These are phyloP conservation scores for Ascochyta fabae DNA, from an alignment of 2,329 filamentous ascomycete genomes.

Conservation along the genomic window DNA sequence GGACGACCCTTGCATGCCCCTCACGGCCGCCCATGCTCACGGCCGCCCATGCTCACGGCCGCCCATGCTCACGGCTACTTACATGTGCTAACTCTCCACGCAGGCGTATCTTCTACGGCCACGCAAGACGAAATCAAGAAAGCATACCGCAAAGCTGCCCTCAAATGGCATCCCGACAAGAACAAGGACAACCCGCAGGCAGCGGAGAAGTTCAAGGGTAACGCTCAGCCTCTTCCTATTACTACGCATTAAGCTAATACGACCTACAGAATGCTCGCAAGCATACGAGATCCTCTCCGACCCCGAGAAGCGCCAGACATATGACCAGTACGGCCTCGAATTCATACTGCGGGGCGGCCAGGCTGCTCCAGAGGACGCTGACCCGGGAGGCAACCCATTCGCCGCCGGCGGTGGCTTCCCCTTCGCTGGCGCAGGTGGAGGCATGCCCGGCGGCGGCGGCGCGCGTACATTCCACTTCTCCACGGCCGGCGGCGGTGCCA, in stretches of 20 bases:
- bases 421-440: slow-evolving; percentile 61
- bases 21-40: slow-evolving; percentile 19
- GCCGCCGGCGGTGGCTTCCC: slow-evolving; percentile 58
- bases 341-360: slow-evolving; percentile 84
- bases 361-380: slow-evolving; percentile 61
- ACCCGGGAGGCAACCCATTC: slow-evolving; percentile 53
- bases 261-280: slow-evolving; percentile 77
- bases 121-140: slow-evolving; percentile 97
- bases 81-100: slow-evolving; percentile 28
- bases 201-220: slow-evolving; percentile 89
- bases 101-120: slow-evolving; percentile 75
- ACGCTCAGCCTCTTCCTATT: slow-evolving; percentile 18
- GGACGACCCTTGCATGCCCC: slow-evolving; percentile 35
- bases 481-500: slow-evolving; percentile 60
- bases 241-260: slow-evolving; percentile 21
- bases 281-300: slow-evolving; percentile 98
- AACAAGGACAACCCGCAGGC: slow-evolving; percentile 90
- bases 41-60: slow-evolving; percentile 10
- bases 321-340: slow-evolving; percentile 93
- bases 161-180: slow-evolving; percentile 97
- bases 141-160: slow-evolving; percentile 85
- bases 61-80: slow-evolving; percentile 10
- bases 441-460: slow-evolving; percentile 61
- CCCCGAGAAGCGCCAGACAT: slow-evolving; percentile 93
- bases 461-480: slow-evolving; percentile 70